Percentiles rank a stretch among this genome's conserved stretches.
Evolutionary conservation across 805 yeast genomes (phyloP).

Genomic region (Nakazawaea holstii): DNA sequence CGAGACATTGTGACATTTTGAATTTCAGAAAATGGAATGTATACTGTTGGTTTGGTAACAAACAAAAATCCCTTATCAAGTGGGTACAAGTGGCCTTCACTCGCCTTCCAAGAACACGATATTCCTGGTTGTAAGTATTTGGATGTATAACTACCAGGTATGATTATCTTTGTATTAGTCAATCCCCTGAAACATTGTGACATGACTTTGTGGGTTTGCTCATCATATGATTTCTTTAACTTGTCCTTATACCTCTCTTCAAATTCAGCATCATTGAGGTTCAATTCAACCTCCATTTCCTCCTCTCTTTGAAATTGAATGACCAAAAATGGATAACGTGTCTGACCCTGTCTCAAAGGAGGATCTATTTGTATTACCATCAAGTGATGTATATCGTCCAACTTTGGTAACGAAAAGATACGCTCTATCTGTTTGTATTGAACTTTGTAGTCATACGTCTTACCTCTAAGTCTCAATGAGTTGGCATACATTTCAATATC

Average conservation of each 20-base stretch:
- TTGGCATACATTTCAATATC: slow-evolving; percentile 90
- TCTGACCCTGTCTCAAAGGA: slow-evolving; percentile 97
- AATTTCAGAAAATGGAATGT: slow-evolving; percentile 82
- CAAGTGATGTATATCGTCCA: slow-evolving; percentile 88
- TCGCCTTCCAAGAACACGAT: slow-evolving; percentile 88
- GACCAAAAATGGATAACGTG: slow-evolving; percentile 88
- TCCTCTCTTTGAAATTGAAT: slow-evolving; percentile 88
- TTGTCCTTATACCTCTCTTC: slow-evolving; percentile 69
- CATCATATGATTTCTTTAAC: slow-evolving; percentile 65
- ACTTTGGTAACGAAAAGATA: slow-evolving; percentile 87
- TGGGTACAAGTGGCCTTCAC: slow-evolving; percentile 92
- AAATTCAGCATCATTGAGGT: slow-evolving; percentile 77
- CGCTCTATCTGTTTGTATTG: slow-evolving; percentile 88
- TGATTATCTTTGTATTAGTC: slow-evolving; percentile 77
- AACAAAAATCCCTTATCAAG: slow-evolving; percentile 87
- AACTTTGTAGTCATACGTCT: slow-evolving; percentile 94
- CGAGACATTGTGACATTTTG: slow-evolving; percentile 77
- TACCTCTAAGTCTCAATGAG: slow-evolving; percentile 89
- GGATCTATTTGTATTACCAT: slow-evolving; percentile 91
- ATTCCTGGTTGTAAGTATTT: slow-evolving; percentile 80
- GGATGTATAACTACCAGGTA: slow-evolving; percentile 78
- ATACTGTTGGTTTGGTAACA: slow-evolving; percentile 90
- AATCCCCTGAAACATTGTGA: slow-evolving; percentile 86
- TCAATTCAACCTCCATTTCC: slow-evolving; percentile 84
- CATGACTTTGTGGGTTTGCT: slow-evolving; percentile 80